Evolutionary conservation across 208 protist genomes (phyloP).

Genomic region (Acanthamoeba quina): DNA sequence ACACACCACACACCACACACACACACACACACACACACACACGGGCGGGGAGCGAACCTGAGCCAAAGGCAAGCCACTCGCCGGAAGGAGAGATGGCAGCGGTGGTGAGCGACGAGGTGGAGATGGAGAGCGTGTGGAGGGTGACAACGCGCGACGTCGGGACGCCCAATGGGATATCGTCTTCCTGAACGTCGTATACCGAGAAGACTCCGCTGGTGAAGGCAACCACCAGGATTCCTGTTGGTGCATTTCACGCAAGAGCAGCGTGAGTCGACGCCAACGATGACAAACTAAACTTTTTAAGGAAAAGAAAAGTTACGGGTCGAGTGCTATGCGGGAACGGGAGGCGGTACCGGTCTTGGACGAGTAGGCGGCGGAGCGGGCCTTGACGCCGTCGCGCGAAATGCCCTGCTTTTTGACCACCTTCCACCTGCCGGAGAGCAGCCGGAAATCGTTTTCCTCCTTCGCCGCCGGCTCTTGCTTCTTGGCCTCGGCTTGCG

Average conservation of each 20-base stretch:
- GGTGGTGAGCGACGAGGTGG: conserved; percentile 80
- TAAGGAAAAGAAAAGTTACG: background rate
- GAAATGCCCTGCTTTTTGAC: conserved; percentile 8
- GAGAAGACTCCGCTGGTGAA: conserved; percentile 89
- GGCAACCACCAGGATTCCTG: conserved; percentile 86
- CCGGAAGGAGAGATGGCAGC: conserved; percentile 88
- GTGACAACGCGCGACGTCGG: background rate
- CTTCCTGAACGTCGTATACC: conserved; percentile 87
- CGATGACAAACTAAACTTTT: background rate
- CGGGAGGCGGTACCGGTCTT: background rate
- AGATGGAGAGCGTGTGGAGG: conserved; percentile 79
- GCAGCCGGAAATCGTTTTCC: conserved; percentile 20
- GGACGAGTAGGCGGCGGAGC: conserved; percentile 3
- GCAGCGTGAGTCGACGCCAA: background rate
- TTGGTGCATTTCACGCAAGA: conserved; percentile 17
- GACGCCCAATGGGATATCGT: conserved; percentile 62
- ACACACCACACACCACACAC: too few relatives aligned
- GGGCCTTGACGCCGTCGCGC: background rate
- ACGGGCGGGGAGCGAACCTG: background rate
- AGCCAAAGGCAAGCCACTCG: conserved; percentile 93
- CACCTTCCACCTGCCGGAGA: background rate
- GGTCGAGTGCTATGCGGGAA: background rate
- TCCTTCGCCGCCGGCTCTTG: background rate
- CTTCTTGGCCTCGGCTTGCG: background rate
- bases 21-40: background rate